Conservation (phyloP, 2,329 filamentous ascomycete genomes). For the Orbilia oligospora region DNA sequence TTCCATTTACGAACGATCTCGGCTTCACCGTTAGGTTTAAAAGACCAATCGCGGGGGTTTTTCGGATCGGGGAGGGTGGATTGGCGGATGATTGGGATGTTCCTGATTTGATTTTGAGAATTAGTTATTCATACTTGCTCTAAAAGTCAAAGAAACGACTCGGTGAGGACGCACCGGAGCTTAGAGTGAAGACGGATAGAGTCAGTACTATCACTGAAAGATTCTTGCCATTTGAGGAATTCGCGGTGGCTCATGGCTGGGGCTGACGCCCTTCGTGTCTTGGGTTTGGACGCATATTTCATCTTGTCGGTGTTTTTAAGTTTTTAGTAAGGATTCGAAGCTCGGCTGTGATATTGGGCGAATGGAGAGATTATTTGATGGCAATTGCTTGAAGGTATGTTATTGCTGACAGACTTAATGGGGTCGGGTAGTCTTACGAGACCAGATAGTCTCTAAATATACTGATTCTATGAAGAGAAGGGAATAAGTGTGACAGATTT, state of each 20-base stretch:
- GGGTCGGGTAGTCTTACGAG: too few relatives aligned
- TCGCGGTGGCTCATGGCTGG: conserved; percentile 2
- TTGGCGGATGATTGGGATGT: background rate
- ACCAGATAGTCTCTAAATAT: too few relatives aligned
- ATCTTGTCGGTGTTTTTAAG: background rate
- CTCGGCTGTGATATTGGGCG: background rate
- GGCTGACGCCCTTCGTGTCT: background rate
- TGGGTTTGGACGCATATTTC: background rate
- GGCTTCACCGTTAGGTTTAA: conserved; percentile 2
- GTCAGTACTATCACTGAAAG: background rate
- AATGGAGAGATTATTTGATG: too few relatives aligned
- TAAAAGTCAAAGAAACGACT: background rate
- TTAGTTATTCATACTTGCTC: too few relatives aligned
- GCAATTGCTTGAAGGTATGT: too few relatives aligned
- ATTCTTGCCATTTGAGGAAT: conserved; percentile 14
- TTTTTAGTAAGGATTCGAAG: background rate
- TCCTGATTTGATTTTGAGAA: background rate
- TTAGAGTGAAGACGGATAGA: background rate
- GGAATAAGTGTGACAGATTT: too few relatives aligned
- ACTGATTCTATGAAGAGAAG: too few relatives aligned
- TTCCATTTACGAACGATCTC: background rate
- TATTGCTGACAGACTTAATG: too few relatives aligned
- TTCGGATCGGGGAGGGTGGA: background rate
- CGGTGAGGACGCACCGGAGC: background rate
- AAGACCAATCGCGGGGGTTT: conserved; percentile 1